Evolutionary conservation across 202 grass and related monocot species (phyloP).

Genomic region (Schoenoplectus tabernaemontani): DNA sequence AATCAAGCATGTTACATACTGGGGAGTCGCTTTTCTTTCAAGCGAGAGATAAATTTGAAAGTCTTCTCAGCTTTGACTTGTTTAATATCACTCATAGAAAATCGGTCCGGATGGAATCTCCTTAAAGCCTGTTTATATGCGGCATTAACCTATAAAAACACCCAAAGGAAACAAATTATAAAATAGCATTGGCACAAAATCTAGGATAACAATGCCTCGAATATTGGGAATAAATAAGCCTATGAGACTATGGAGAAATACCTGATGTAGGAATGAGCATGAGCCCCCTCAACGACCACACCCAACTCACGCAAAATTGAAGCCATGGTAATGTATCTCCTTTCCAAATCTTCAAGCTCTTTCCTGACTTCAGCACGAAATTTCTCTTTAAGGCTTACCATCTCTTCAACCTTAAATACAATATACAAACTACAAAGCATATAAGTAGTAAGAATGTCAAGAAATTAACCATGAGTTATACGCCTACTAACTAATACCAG

Average conservation of each 20-base stretch:
- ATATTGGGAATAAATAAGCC: neutral
- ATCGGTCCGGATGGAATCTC: conserved; percentile 81
- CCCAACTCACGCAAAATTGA: conserved; percentile 62
- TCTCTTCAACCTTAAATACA: conserved; percentile 60
- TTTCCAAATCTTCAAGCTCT: conserved; percentile 67
- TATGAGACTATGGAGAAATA: neutral
- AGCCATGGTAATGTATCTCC: conserved; percentile 39
- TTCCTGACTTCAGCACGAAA: conserved; percentile 48
- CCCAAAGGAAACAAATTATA: neutral
- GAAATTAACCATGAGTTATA: neutral
- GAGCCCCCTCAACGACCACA: conserved; percentile 44
- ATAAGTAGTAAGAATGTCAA: conserved; percentile 13
- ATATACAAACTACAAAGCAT: conserved; percentile 4
- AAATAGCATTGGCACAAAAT: neutral
- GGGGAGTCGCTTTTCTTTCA: conserved; percentile 57
- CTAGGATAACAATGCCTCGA: neutral
- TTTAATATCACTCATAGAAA: conserved; percentile 65
- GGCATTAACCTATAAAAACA: conserved; percentile 53
- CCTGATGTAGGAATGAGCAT: conserved; percentile 35
- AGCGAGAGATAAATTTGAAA: conserved; percentile 81
- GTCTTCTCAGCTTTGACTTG: conserved; percentile 92
- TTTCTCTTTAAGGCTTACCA: conserved; percentile 61
- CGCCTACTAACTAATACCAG: neutral
- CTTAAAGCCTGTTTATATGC: conserved; percentile 76
- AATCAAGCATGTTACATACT: conserved; percentile 6